These are phyloP conservation scores for Panellus pusillus DNA, from an alignment of 768 basidiomycete genomes.

Conservation along the genomic window DNA sequence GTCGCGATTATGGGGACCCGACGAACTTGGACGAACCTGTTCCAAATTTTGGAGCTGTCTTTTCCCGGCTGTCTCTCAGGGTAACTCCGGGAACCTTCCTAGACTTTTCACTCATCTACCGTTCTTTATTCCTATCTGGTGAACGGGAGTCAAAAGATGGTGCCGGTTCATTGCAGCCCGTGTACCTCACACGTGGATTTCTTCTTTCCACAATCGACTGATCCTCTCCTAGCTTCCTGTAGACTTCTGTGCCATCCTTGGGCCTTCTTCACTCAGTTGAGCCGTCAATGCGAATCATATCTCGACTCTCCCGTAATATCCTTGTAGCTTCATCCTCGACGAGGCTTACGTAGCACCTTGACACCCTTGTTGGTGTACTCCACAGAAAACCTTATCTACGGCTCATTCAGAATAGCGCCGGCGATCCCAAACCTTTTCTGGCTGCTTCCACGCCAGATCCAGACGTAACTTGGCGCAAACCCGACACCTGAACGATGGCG, in stretches of 20 bases:
- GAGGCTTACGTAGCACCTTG: conserved; percentile 9
- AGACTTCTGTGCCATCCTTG: not conserved
- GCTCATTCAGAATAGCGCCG: no score
- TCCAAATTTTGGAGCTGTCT: no score
- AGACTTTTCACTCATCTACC: not conserved
- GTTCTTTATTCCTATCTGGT: not conserved
- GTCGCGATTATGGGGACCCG: no score
- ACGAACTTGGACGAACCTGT: no score
- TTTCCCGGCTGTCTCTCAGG: no score
- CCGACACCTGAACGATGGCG: conserved; percentile 3
- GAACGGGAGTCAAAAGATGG: not conserved
- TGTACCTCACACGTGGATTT: conserved; percentile 18
- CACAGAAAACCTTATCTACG: no score
- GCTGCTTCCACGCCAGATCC: no score
- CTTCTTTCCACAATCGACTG: conserved; percentile 5
- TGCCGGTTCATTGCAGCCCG: conserved; percentile 5
- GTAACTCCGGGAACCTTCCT: no score
- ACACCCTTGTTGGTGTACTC: conserved; percentile 1
- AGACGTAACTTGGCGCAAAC: not conserved
- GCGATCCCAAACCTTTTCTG: no score
- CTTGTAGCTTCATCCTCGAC: conserved; percentile 1
- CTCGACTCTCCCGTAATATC: conserved; percentile 15
- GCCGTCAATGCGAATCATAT: conserved; percentile 11
- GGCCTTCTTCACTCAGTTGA: not conserved
- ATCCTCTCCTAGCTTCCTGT: conserved; percentile 6